Conservation (phyloP, 2,329 filamentous ascomycete genomes). For the Thyridium curvatum region DNA sequence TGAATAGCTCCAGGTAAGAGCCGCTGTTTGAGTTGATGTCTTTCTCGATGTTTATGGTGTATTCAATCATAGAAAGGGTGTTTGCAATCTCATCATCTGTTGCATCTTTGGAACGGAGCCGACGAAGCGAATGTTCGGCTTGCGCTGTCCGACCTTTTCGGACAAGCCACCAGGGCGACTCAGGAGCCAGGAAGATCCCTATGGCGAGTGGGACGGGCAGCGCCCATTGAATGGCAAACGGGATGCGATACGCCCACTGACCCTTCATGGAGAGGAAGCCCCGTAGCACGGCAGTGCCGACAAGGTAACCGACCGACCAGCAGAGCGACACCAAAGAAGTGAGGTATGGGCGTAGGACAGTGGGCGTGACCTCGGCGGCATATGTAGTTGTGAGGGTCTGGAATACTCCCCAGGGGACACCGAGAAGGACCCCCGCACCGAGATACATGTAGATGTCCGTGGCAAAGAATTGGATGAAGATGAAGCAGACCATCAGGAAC, state of each 20-base stretch:
- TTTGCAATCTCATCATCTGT: not conserved
- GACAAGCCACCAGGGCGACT: too few relatives aligned
- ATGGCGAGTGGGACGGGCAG: constrained; percentile 25
- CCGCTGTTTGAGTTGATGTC: constrained; percentile 8
- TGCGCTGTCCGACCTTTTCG: too few relatives aligned
- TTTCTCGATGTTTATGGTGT: constrained; percentile 15
- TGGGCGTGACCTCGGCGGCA: constrained; percentile 22
- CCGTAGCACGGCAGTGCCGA: constrained; percentile 20
- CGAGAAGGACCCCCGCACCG: constrained; percentile 21
- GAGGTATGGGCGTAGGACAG: constrained; percentile 24
- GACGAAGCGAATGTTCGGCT: not conserved
- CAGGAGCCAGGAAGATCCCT: constrained; percentile 22
- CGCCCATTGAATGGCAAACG: constrained; percentile 27
- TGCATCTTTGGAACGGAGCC: not conserved
- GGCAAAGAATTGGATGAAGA: constrained; percentile 27
- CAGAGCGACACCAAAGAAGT: constrained; percentile 28
- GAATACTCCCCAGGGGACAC: constrained; percentile 21
- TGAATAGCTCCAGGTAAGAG: constrained; percentile 21
- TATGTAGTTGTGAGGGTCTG: constrained; percentile 24
- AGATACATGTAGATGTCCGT: constrained; percentile 17
- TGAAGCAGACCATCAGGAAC: constrained; percentile 21
- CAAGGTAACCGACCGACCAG: constrained; percentile 27
- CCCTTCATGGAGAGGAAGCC: constrained; percentile 23
- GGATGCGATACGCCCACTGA: constrained; percentile 27
- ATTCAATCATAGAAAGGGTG: constrained; percentile 3